Evolutionary conservation across 23 red algal species (phyloP), one percentile per base, ranked within the genome.

Genomic region (Gracilaria gracilis): DNA sequence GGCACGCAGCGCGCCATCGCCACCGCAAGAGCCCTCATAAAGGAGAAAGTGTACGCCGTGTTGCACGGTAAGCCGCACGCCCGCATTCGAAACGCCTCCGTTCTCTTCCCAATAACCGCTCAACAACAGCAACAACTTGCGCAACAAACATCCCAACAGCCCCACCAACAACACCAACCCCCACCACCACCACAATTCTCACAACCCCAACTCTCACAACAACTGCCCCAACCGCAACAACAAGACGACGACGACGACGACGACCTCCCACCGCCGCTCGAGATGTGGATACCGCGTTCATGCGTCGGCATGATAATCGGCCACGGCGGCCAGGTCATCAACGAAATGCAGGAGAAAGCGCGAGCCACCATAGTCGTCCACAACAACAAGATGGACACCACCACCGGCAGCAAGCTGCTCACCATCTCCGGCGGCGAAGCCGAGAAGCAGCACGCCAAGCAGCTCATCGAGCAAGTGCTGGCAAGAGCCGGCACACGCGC

Each of bases 301-400:
- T 85, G 95, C 37, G 95, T 96, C 27, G 95, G 95, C 25, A 80
- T 91, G 48, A 93, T 96, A 20, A 96, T 96, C 47, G 95, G 95
- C 23, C 62, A 82, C 42, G 78, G 88, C n/a, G 95, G 95, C 53
- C 88, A 93, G 42, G 86, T 90, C 57, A 91, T 96, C 44, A 76
- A 87, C 82, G 61, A 70, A 17, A 88, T 96, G 71, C 89, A 96
- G 67, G 95, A 96, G 47, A 86, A 80, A 67, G 79, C 89, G 55
- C 76, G 88, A 2, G 83, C 95, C 40, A 93, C 88, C 27, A 96
- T 96, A 42, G 88, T 93, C 27, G 87, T 96, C 9, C 95, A 96
- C 34, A 96, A 96, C 40, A 73, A 87, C 69, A 75, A 58, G 27
- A 74, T 87, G 64, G 95, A 96, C 15, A 75, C 62, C 40, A 39